These are phyloP conservation scores for Coemansia sp. DNA, from an alignment of 192 early-diverging fungal species.

Conservation along the genomic window DNA sequence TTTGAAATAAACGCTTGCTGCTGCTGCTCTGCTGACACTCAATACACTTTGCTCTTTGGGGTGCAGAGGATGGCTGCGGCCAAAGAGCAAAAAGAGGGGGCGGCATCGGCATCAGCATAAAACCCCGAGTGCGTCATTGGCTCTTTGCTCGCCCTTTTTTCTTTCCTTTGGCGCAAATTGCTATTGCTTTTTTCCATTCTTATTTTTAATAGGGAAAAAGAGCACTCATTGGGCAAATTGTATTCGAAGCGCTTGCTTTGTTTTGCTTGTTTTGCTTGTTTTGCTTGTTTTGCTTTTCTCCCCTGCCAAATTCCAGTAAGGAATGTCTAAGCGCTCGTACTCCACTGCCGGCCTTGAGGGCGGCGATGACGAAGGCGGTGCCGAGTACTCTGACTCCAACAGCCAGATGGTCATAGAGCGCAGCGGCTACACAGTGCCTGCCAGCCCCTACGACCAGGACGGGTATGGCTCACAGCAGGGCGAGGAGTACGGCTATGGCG, in stretches of 20 bases:
- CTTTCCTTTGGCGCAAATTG: background rate
- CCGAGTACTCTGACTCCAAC: constrained; percentile 4
- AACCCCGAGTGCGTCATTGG: too few relatives aligned
- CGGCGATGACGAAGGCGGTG: constrained; percentile 4
- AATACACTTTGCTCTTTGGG: background rate
- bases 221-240: too few relatives aligned
- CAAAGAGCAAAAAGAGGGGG: too few relatives aligned
- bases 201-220: background rate
- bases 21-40: too few relatives aligned
- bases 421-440: constrained; percentile 15
- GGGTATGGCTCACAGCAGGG: background rate
- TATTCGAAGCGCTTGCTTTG: too few relatives aligned
- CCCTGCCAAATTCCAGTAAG: too few relatives aligned
- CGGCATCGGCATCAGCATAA: too few relatives aligned
- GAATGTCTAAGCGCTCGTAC: constrained; percentile 6
- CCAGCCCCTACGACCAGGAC: constrained; percentile 15
- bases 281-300: too few relatives aligned
- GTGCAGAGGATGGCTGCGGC: too few relatives aligned
- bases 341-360: constrained; percentile 5
- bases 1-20: too few relatives aligned
- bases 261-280: too few relatives aligned
- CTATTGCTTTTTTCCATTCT: background rate
- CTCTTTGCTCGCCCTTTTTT: background rate
- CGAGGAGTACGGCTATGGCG: constrained; percentile 1
- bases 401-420: constrained; percentile 5